Base-by-base conservation (phyloP, 2,329 filamentous ascomycete species). In the Aspergillus fumigatiaffinis region DNA sequence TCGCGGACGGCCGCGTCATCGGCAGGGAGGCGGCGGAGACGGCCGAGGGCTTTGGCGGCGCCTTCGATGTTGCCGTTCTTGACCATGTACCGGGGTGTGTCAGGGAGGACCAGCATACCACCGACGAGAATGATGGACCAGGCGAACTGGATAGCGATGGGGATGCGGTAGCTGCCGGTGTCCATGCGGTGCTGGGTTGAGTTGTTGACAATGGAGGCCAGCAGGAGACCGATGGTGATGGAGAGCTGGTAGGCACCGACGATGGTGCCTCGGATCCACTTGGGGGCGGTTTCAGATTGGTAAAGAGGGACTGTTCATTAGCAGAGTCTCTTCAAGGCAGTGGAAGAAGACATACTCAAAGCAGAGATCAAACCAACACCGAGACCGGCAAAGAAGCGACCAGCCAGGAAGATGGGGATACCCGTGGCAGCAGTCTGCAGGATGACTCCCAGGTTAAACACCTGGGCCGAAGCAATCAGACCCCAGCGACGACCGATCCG, bases 61-160 rank as follows among this genome's bases (percentile, higher is more conserved):
- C 79, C 71, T 47, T 87, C 84, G 51, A 90, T 79, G 56, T 83
- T 80, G 59, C 88, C 87, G 69, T 85, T 85, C 81, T 91, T 92
- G 77, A 95, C 88, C 68, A 85, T 90, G 81, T 87, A 94, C 64
- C 91, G 87, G 32, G 91, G 91, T 0, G 90, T 92, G 72, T 95
- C 91, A 52, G 91, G 91, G 12, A 95, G 85, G 68, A 90, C 74
- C 63, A 91, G 75, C 54, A 95, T 84, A 67, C 91, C 91, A 53
- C 69, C 72, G 23, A 78, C 88, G 23, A 95, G 85, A 62, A 94
- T 87, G 50, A 92, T 52, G 47, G 88, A 90, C 88, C 89, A 95
- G 54, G 85, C 76, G 76, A 92, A 91, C 76, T 95, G 91, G 53
- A 95, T 79, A 44, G 79, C 84, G 64, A 94, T 91, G 50, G 90